Evolutionary conservation across 192 early-diverging fungal species (phyloP).

Genomic region (Allomyces javanicus): DNA sequence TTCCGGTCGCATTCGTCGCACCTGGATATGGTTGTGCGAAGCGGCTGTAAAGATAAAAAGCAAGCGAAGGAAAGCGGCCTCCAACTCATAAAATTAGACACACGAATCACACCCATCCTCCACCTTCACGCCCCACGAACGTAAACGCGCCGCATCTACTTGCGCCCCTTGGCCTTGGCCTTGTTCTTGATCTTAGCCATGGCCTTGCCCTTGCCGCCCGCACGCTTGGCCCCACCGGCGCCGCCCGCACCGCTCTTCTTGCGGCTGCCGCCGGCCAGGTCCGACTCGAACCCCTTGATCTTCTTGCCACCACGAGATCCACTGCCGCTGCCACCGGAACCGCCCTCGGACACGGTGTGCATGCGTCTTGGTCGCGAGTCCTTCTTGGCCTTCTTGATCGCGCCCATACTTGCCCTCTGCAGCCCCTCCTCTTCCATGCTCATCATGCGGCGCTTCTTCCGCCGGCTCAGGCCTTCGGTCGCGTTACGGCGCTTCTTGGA

Average conservation of each 20-base stretch:
- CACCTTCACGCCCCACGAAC: too few species aligned
- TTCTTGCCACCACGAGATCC: not conserved
- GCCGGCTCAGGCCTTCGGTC: conserved; percentile 22
- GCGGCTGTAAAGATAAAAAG: too few species aligned
- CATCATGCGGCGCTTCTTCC: conserved; percentile 18
- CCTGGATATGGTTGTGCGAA: too few species aligned
- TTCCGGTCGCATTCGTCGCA: too few species aligned
- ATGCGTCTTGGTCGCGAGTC: not conserved
- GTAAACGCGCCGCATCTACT: too few species aligned
- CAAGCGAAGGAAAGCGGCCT: too few species aligned
- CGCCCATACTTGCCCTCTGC: not conserved
- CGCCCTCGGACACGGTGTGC: too few species aligned
- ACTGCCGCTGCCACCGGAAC: not conserved
- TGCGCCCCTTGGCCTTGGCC: not conserved
- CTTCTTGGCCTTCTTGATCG: conserved; percentile 1
- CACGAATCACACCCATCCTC: too few species aligned
- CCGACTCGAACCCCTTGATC: not conserved
- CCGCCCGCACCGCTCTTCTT: conserved; percentile 12
- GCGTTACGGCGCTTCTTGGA: conserved; percentile 13
- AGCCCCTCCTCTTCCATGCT: conserved; percentile 13
- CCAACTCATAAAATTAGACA: too few species aligned
- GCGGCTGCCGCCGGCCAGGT: conserved; percentile 9
- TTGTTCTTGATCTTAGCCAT: not conserved
- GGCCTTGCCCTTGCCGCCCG: not conserved
- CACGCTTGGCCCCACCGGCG: conserved; percentile 14